Conservation (phyloP, 2,329 filamentous ascomycete genomes). For the Leptographium procerum region DNA sequence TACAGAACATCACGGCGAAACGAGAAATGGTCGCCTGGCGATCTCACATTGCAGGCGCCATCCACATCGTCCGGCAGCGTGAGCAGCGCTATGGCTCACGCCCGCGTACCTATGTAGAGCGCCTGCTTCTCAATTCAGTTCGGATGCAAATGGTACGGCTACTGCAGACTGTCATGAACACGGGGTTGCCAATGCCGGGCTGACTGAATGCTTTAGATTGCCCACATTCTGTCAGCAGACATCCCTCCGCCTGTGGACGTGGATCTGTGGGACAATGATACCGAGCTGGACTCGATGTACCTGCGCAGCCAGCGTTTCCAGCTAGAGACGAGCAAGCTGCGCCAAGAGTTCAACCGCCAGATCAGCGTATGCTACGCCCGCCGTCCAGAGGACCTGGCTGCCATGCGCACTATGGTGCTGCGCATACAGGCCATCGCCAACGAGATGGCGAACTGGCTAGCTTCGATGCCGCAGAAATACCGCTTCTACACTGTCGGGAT, state of each 20-base stretch:
- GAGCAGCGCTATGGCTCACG: slow-evolving; percentile 47
- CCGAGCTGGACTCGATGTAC: slow-evolving; percentile 35
- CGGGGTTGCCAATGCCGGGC: no score
- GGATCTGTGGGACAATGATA: slow-evolving; percentile 48
- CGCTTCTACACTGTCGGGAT: slow-evolving; percentile 40
- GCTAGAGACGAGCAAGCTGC: slow-evolving; percentile 42
- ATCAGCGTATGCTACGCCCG: slow-evolving; percentile 34
- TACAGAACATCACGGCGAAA: slow-evolving; percentile 39
- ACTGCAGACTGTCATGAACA: no score
- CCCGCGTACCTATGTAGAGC: slow-evolving; percentile 38
- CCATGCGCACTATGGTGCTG: slow-evolving; percentile 41
- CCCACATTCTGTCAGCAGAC: slow-evolving; percentile 42
- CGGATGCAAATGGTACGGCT: slow-evolving; percentile 44
- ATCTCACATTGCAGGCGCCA: slow-evolving; percentile 50
- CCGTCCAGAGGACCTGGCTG: slow-evolving; percentile 36
- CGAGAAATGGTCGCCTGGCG: slow-evolving; percentile 47
- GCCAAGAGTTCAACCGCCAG: slow-evolving; percentile 38
- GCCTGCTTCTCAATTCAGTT: slow-evolving; percentile 46
- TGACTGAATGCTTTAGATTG: slow-evolving; percentile 35
- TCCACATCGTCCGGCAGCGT: slow-evolving; percentile 48
- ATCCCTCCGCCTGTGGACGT: slow-evolving; percentile 39
- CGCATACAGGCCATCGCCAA: slow-evolving; percentile 41
- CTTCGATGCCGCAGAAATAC: slow-evolving; percentile 37
- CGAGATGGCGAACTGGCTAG: slow-evolving; percentile 39
- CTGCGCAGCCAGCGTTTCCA: slow-evolving; percentile 38